These are phyloP conservation scores for Peniophora sp. DNA, from an alignment of 1,284 basidiomycete species.

Conservation along the genomic window DNA sequence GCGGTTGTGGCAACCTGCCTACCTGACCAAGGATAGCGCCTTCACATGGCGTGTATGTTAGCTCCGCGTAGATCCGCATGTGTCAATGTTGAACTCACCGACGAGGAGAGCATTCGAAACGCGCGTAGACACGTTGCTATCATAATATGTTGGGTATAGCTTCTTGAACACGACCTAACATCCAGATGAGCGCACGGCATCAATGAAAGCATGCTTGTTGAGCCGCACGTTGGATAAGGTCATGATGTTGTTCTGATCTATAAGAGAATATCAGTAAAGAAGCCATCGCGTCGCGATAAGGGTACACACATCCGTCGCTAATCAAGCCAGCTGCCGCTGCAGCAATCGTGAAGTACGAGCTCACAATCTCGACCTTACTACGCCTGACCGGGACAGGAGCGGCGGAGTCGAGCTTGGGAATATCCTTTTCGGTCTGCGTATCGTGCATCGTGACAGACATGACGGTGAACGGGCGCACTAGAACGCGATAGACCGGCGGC, in stretches of 20 bases:
- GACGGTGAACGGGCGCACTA: no score
- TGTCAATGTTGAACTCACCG: conserved; percentile 32
- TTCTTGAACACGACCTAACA: conserved; percentile 52
- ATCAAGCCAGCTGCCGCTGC: conserved; percentile 62
- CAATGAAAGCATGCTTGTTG: not conserved
- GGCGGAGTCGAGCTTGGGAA: not conserved
- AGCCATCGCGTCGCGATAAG: not conserved
- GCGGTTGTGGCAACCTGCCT: not conserved
- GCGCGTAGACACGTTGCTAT: conserved; percentile 52
- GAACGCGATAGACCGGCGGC: no score
- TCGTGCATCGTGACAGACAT: not conserved
- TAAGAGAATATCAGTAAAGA: conserved; percentile 2
- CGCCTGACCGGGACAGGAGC: conserved; percentile 14
- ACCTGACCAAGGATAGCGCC: conserved; percentile 60
- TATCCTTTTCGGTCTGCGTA: not conserved
- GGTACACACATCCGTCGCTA: conserved; percentile 56
- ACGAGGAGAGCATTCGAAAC: conserved; percentile 71
- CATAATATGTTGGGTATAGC: conserved; percentile 56
- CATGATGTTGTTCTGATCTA: conserved; percentile 67
- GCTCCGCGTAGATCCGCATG: not conserved
- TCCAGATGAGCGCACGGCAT: conserved; percentile 1
- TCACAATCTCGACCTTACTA: conserved; percentile 29
- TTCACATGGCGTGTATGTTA: conserved; percentile 16
- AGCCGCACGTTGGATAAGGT: conserved; percentile 50
- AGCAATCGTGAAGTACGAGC: conserved; percentile 53